Evolutionary conservation across 257 asterid genomes (phyloP).

Genomic region (Plantago elongata): DNA sequence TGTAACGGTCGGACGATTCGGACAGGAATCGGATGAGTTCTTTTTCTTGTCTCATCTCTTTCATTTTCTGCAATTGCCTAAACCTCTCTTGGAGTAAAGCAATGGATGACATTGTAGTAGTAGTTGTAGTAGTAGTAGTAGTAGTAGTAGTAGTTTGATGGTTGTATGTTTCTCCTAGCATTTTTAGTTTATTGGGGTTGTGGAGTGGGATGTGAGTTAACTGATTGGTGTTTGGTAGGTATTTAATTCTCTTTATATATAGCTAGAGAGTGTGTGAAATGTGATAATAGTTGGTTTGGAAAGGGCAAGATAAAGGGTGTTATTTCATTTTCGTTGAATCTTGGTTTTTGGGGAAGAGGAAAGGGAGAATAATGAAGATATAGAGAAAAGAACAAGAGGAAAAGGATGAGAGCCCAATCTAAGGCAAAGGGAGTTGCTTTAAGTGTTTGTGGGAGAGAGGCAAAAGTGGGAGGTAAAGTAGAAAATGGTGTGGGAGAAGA

Average conservation of each 20-base stretch:
- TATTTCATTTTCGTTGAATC: background rate
- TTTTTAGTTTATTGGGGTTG: slow-evolving; percentile 13
- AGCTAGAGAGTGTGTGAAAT: background rate
- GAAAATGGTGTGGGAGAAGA: slow-evolving; percentile 36
- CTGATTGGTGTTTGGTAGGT: no score
- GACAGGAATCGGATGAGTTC: slow-evolving; percentile 30
- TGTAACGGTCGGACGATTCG: slow-evolving; percentile 21
- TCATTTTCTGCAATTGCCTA: slow-evolving; percentile 40
- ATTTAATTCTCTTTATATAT: slow-evolving; percentile 20
- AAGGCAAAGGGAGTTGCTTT: slow-evolving; percentile 23
- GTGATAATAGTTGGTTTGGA: slow-evolving; percentile 8
- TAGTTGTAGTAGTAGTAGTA: background rate
- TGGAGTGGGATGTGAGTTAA: background rate
- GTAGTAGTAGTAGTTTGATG: background rate
- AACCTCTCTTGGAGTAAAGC: slow-evolving; percentile 55
- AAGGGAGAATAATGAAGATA: slow-evolving; percentile 40
- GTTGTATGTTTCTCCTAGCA: slow-evolving; percentile 26
- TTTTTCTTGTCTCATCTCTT: slow-evolving; percentile 41
- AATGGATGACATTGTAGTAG: slow-evolving; percentile 31
- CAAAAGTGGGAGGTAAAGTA: slow-evolving; percentile 40
- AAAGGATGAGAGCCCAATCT: slow-evolving; percentile 46
- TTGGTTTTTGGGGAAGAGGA: slow-evolving; percentile 25
- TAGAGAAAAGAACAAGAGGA: slow-evolving; percentile 52
- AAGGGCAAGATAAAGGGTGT: background rate
- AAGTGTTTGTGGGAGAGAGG: slow-evolving; percentile 29